A percentile compares a stretch with the other conserved stretches of the same genome.
phyloP scores from a whole-genome alignment of 2,329 filamentous ascomycete genomes.

The Fusarium sublunatum region DNA sequence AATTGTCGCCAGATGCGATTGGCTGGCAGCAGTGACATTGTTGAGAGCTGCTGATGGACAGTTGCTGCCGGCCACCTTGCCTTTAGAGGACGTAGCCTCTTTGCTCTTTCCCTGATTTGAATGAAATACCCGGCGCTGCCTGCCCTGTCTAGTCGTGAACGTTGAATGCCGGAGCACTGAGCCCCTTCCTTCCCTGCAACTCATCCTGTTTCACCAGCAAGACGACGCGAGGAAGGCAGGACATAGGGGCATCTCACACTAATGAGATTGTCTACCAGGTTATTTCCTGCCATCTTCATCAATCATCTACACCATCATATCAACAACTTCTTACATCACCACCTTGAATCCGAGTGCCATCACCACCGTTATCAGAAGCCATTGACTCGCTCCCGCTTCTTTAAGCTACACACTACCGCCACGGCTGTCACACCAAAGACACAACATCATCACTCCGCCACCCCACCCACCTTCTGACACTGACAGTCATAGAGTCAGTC shows the following conservation, averaged over 20 bases:
- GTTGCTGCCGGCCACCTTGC: not conserved
- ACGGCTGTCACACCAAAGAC: constrained; percentile 33
- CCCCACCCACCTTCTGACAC: constrained; percentile 32
- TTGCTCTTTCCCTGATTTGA: constrained; percentile 34
- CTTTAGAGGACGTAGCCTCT: constrained; percentile 5
- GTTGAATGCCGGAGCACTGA: constrained; percentile 11
- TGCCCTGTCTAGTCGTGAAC: constrained; percentile 1
- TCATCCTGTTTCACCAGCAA: constrained; percentile 32
- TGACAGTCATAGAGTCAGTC: constrained; percentile 31
- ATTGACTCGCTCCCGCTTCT: constrained; percentile 16
- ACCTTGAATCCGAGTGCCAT: constrained; percentile 8
- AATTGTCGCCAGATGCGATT: constrained; percentile 16
- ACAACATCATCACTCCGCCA: constrained; percentile 32
- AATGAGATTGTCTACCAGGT: not conserved
- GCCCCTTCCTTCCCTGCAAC: constrained; percentile 31
- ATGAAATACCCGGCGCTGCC: constrained; percentile 21
- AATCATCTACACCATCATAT: constrained; percentile 9
- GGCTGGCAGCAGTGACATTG: constrained; percentile 5
- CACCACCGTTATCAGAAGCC: constrained; percentile 3
- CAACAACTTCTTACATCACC: not conserved
- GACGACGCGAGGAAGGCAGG: constrained; percentile 15
- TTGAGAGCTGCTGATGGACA: not conserved
- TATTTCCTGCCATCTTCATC: not conserved
- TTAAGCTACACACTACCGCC: constrained; percentile 21
- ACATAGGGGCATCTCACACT: not conserved